Percentiles rank a stretch among this genome's conserved stretches.
phyloP scores from a whole-genome alignment of 306 rosid species.

The Morella rubra region DNA sequence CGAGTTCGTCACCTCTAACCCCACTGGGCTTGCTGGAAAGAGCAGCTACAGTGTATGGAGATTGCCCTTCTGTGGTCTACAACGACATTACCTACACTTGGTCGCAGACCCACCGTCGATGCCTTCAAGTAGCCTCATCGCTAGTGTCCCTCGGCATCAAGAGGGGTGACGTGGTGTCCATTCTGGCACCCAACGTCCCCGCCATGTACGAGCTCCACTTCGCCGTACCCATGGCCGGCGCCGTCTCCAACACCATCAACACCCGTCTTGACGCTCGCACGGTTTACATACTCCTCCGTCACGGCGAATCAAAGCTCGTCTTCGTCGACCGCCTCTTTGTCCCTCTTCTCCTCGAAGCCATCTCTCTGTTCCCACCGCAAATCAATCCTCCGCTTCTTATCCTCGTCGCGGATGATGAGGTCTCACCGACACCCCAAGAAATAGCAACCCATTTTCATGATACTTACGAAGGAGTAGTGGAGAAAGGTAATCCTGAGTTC shows the following conservation, averaged over 20 bases:
- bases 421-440: neutral
- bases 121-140: constrained; percentile 60
- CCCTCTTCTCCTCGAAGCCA: constrained; percentile 35
- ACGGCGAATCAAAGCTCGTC: constrained; percentile 53
- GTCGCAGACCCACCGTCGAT: constrained; percentile 52
- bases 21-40: constrained; percentile 53
- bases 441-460: constrained; percentile 13
- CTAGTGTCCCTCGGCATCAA: constrained; percentile 46
- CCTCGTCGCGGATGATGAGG: constrained; percentile 38
- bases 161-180: constrained; percentile 54
- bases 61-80: constrained; percentile 46
- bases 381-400: constrained; percentile 36
- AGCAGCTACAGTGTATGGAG: constrained; percentile 51
- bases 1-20: constrained; percentile 55
- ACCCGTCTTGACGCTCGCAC: constrained; percentile 64
- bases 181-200: constrained; percentile 66
- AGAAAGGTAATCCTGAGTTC: constrained; percentile 43
- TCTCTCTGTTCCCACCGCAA: constrained; percentile 32
- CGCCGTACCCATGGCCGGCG: constrained; percentile 76
- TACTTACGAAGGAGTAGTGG: constrained; percentile 40
- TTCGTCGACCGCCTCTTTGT: constrained; percentile 49
- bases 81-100: constrained; percentile 48
- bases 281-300: constrained; percentile 51
- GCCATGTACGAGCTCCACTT: constrained; percentile 83
- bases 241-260: constrained; percentile 61